Evolutionary conservation across 495 filamentous ascomycete genomes (phyloP), one percentile per base, ranked within the genome.

Genomic region (Chlorociboria aeruginascens): DNA sequence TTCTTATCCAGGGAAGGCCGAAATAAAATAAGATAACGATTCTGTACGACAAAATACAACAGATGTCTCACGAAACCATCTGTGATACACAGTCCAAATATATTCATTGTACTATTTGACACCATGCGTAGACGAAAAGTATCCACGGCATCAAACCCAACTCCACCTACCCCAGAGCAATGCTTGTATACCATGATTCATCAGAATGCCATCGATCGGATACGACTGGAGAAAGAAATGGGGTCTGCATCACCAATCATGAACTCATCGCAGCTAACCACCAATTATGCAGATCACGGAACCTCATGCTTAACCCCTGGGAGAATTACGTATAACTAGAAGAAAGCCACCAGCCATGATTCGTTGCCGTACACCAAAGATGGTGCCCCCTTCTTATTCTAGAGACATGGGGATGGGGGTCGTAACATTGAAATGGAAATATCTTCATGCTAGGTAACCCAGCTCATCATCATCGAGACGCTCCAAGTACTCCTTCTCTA

Each of bases 401-500:
- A 25, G 20, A 25, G 40, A 34, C 38, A 9, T 25, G 25, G 28
- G 35, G 33, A 6, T 11, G 28, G 28, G 44, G 42, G 36, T 36
- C 44, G 35, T 28, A 33, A 42, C 1, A 37, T 0, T 29, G 48
- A 48, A n/a, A 28, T 46, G 45, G 30, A 47, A 50, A 31, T 32
- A 36, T 38, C 9, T 48, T 67, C 69, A 92, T 52, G 87, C 85
- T 57, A 95, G 79, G 61, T 93, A 95, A 46, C 92, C 86, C 43
- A 98, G 76, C 52, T 96, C 89, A 54, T 97, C 90, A 33, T 87
- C 87, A 31, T 95, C 90, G 49, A 95, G 64, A 30, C 92, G 83
- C 71, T 99, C 93, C 41, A 99, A 77, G 62, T 99, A 99, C 64
- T 98, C 92, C 71, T 99, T 99, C 72, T 99, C 92, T 51, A 99